Base-by-base conservation (phyloP, 2,329 filamentous ascomycete species). In the Neonectria hederae region DNA sequence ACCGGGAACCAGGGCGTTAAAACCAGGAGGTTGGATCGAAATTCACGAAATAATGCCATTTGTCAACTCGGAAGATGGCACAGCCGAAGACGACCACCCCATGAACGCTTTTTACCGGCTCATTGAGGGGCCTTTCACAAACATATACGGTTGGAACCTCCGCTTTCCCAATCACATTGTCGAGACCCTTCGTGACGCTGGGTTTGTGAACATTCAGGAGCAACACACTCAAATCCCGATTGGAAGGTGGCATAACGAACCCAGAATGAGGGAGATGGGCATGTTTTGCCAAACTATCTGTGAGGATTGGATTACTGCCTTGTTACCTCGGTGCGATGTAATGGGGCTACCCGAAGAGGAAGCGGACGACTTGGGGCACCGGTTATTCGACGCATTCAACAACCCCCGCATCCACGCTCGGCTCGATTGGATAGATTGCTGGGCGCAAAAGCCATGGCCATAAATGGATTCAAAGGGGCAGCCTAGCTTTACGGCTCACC, bases 21-120 rank as follows among this genome's bases (percentile, higher is more conserved):
- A 73, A 54, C 76, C 78, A 13, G 79, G 79, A n/a, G 79, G 78
- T 9, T 81, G 79, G 78, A 69, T 81, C 51, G 79, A 82, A 56
- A 75, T 78, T 21, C 77, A 80, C 63, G 78, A 81, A 43, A 65
- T 76, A 26, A 64, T 77, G 11, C 73, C 76, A 6, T 67, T 73
- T 46, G 69, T 80, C 19, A 72, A 73, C 35, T 77, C 74, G 17
- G 73, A 76, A 28, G 79, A 82, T 58, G 74, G 71, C 32, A 73
- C 69, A 17, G 66, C 61, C n/a, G 66, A 65, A 5, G 60, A 68
- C 13, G 66, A 74, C 8, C 76, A 80, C 49, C 76, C 77, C 4
- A 67, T 78, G 38, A 75, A 79, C 40, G 68, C 58, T 4, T 68
- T 81, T 21, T 79, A 79, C 60, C 57, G 69, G 11, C 74, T 78